Evolutionary conservation across 2,329 filamentous ascomycete genomes (phyloP), one percentile per base, ranked within the genome.

Genomic region (Aurifilum marmelostoma): DNA sequence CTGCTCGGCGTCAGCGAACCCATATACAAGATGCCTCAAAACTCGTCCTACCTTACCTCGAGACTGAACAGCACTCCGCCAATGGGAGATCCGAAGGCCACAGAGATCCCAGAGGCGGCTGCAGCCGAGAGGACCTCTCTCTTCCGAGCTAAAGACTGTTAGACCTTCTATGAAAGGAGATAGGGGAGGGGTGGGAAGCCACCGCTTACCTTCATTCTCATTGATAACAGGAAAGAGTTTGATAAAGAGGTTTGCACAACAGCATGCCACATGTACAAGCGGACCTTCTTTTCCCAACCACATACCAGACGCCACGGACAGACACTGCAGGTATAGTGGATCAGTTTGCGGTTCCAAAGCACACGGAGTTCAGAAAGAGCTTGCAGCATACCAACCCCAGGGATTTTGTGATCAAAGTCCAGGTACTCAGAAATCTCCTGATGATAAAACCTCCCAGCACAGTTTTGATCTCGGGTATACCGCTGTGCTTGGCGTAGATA

Each of bases 201-300:
- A 39, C 37, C 4, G 37, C 80, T 66, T 76, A 92, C 92, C 92
- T 87, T 99, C 95, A 76, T 99, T 98, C 65, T 85, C 86, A 73
- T 93, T 93, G 70, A 98, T 90, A 73, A 87, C 89, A 56, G 87
- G 84, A 73, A 97, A 97, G 12, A 95, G 82, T 78, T 97, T 97
- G 87, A 96, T 97, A 76, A 97, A 94, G 12, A 97, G 81, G 77
- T 97, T 97, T 61, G 95, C 94, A 77, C 94, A 97, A 79, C 96
- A 98, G 81, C 96, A 98, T 70, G 95, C 95, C 29, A 98, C 94
- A 79, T 99, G 95, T 7, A 99, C 95, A 50, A 98, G 82, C 0
- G 95, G 95, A 1, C 95, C 95, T 83, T 99, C 95, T 79, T 98
- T 98, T 41, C 95, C 95, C 18, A 98, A 83, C 95, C 96, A 98